phyloP scores from a whole-genome alignment of 2,329 filamentous ascomycete species.

The Nothophaeocryptopus gaeumannii region DNA sequence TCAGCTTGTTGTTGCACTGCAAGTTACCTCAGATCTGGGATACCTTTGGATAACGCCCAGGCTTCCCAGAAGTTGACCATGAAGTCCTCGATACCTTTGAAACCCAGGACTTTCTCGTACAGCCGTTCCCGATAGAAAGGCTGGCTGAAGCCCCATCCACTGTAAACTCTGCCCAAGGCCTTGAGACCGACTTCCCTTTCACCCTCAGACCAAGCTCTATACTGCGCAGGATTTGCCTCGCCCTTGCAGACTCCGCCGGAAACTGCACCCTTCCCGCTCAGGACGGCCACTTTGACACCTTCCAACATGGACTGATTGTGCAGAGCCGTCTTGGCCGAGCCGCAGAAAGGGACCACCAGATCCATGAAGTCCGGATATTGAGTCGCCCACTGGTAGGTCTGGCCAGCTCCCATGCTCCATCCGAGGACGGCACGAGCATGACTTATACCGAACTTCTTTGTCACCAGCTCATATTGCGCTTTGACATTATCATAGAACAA shows the following conservation, averaged over 20 bases:
- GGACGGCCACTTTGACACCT: slow-evolving; percentile 59
- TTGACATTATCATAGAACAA: slow-evolving; percentile 67
- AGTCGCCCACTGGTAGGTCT: slow-evolving; percentile 48
- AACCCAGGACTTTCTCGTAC: slow-evolving; percentile 64
- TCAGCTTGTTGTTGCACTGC: neutral
- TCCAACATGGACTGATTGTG: slow-evolving; percentile 69
- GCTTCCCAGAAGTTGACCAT: slow-evolving; percentile 72
- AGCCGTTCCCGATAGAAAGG: slow-evolving; percentile 71
- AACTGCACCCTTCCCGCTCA: slow-evolving; percentile 55
- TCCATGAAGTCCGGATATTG: slow-evolving; percentile 59
- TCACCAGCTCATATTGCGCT: slow-evolving; percentile 65
- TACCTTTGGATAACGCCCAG: slow-evolving; percentile 67
- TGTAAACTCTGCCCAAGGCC: slow-evolving; percentile 66
- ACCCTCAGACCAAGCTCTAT: slow-evolving; percentile 37
- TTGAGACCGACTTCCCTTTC: slow-evolving; percentile 60
- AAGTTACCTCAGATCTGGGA: neutral
- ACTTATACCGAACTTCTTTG: slow-evolving; percentile 58
- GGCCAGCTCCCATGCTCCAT: slow-evolving; percentile 69
- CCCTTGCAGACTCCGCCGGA: slow-evolving; percentile 54
- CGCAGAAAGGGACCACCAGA: slow-evolving; percentile 63
- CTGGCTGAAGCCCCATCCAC: slow-evolving; percentile 78
- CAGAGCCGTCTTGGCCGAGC: slow-evolving; percentile 60
- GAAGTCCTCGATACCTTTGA: slow-evolving; percentile 68
- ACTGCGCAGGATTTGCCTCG: slow-evolving; percentile 38
- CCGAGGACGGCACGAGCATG: slow-evolving; percentile 63